phyloP scores from a whole-genome alignment of 345 rosid species.

The Raphanus raphanistrum region DNA sequence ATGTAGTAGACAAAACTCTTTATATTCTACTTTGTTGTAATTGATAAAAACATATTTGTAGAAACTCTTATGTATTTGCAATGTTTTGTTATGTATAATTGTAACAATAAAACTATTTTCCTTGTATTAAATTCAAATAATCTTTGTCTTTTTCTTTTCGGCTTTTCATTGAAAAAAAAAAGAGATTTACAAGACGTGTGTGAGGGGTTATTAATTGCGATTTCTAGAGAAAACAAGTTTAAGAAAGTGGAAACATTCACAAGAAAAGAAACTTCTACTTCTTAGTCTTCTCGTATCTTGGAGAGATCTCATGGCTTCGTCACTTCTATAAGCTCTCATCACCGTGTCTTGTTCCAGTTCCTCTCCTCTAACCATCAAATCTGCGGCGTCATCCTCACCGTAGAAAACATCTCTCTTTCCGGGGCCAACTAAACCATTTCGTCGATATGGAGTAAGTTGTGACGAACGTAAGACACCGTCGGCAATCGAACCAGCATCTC shows the following conservation, averaged over 20 bases:
- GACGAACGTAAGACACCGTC: neutral
- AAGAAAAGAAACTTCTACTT: slow-evolving; percentile 16
- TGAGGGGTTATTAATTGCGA: slow-evolving; percentile 2
- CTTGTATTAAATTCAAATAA: neutral
- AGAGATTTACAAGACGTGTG: neutral
- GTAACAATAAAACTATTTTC: neutral
- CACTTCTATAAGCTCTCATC: slow-evolving; percentile 35
- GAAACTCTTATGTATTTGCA: neutral
- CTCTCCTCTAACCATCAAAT: slow-evolving; percentile 31
- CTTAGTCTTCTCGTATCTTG: neutral
- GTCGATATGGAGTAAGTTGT: neutral
- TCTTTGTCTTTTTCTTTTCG: too few species aligned
- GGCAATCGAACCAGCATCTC: neutral
- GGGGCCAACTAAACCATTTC: slow-evolving; percentile 2
- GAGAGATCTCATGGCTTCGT: slow-evolving; percentile 33
- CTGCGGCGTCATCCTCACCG: slow-evolving; percentile 26
- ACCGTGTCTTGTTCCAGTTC: slow-evolving; percentile 32
- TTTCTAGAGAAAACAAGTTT: slow-evolving; percentile 8
- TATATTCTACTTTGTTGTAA: neutral
- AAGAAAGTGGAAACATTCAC: slow-evolving; percentile 36
- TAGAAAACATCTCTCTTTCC: slow-evolving; percentile 16
- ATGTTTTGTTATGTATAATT: neutral
- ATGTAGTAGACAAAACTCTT: neutral
- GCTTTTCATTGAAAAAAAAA: too few species aligned
- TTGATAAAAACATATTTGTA: neutral